phyloP scores from a whole-genome alignment of 1,139 yeast genomes.

The Lodderomyces orthopsilosis region DNA sequence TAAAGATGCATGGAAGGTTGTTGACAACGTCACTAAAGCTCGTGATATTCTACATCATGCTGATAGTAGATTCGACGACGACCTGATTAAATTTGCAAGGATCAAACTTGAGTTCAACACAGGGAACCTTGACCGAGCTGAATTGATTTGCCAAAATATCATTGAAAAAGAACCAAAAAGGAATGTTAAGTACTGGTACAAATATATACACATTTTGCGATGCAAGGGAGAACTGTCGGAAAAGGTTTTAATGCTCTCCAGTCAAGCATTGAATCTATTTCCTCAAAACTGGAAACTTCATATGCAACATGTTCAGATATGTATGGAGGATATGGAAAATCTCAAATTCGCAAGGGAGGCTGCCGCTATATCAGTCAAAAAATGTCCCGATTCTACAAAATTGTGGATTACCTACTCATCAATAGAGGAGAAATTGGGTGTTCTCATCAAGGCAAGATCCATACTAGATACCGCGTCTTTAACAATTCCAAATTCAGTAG shows the following conservation, averaged over 20 bases:
- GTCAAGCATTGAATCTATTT: conserved; percentile 45
- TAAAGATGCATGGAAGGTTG: conserved; percentile 58
- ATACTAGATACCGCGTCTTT: conserved; percentile 66
- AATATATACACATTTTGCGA: conserved; percentile 58
- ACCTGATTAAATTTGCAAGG: conserved; percentile 68
- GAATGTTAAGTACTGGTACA: conserved; percentile 57
- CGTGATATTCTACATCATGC: conserved; percentile 36
- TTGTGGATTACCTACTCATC: conserved; percentile 60
- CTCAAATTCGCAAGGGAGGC: conserved; percentile 45
- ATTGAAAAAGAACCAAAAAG: conserved; percentile 25
- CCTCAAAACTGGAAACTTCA: conserved; percentile 51
- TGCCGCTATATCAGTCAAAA: conserved; percentile 48
- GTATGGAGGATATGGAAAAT: conserved; percentile 26
- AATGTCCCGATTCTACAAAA: conserved; percentile 38
- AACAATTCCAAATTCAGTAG: conserved; percentile 47
- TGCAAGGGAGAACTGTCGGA: conserved; percentile 12
- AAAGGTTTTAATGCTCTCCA: conserved; percentile 37
- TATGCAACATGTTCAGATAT: conserved; percentile 59
- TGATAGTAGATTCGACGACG: conserved; percentile 28
- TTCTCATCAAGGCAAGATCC: conserved; percentile 64
- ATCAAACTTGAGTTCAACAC: conserved; percentile 57
- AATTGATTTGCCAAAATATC: conserved; percentile 28
- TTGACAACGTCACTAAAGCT: conserved; percentile 50
- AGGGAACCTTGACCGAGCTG: conserved; percentile 37
- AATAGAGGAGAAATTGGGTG: conserved; percentile 44